Evolutionary conservation across 2,329 filamentous ascomycete species (phyloP), one percentile per base, ranked within the genome.

Genomic region (Curvularia sp.): DNA sequence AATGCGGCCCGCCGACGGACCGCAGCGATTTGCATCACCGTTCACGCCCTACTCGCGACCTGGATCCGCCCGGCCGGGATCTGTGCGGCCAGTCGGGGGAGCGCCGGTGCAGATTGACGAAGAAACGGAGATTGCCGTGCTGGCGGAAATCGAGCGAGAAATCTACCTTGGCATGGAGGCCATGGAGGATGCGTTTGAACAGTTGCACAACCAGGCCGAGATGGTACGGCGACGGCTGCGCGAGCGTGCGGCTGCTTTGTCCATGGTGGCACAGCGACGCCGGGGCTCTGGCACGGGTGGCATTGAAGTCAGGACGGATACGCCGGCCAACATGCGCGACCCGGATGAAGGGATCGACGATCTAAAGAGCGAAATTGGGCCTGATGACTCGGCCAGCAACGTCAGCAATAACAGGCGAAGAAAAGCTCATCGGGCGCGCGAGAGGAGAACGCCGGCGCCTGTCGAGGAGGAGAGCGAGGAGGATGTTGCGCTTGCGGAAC

Each of bases 91-190:
- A 21, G 77, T 57, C 15, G 71, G 72, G 19, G 68, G 68, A n/a
- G 89, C 87, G 0, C 89, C 88, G 2, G 93, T 98, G 3, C 93
- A 93, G 3, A 86, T 96, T 57, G 94, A 97, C 73, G 94, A 98
- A 76, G 94, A 98, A 71, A 92, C 91, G 53, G 94, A 97, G 75
- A 93, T 97, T 69, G 91, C 91, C 0, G 90, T 91, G 1, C 84
- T 97, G 5, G 92, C 92, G 7, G 94, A 97, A 78, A 88, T 97
- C 38, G 94, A 98, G 78, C 87, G 93, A 6, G 92, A 97, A 71
- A 96, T 98, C 57, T 97, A 94, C 78, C 84, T 87, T 32, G 92
- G 93, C 61, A 98, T 98, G 94, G 94, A 98, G 78, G 88, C 88
- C 0, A 84, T 98, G 23, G 94, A 98, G 77, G 92, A 97, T 72